Percentiles rank a stretch among this genome's conserved stretches.
Evolutionary conservation across 495 filamentous ascomycete species (phyloP).

Genomic region (Chlorociboria aeruginascens): DNA sequence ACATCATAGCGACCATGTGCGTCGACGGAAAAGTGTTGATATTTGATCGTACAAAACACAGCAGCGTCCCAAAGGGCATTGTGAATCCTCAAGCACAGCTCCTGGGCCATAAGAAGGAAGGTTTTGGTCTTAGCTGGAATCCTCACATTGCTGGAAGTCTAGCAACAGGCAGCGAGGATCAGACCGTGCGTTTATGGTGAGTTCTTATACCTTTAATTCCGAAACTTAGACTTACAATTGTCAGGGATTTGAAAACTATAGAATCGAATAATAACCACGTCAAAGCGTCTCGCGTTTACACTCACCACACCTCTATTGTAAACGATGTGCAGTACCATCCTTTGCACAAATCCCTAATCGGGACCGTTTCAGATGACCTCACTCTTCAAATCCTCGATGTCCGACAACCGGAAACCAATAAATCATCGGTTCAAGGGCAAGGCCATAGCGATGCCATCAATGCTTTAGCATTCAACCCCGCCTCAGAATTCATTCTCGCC

Average conservation of each 20-base stretch:
- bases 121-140: constrained; percentile 92
- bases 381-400: constrained; percentile 86
- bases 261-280: constrained; percentile 58
- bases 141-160: constrained; percentile 72
- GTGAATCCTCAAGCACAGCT: constrained; percentile 76
- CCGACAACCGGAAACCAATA: constrained; percentile 47
- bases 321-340: constrained; percentile 96
- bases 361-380: constrained; percentile 89
- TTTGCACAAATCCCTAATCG: constrained; percentile 66
- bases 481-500: constrained; percentile 72
- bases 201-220: constrained; percentile 10
- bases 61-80: constrained; percentile 52
- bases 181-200: constrained; percentile 83
- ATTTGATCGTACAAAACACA: constrained; percentile 93
- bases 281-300: constrained; percentile 61
- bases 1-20: constrained; percentile 91
- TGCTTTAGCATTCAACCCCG: constrained; percentile 84
- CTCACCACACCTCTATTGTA: constrained; percentile 79
- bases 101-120: constrained; percentile 75
- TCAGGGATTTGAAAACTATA: constrained; percentile 67
- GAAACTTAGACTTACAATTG: neutral
- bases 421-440: constrained; percentile 53
- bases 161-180: constrained; percentile 81
- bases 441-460: constrained; percentile 86
- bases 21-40: constrained; percentile 79